Evolutionary conservation across 352 stramenopile genomes (phyloP).

Genomic region (Phytophthora fragariae): DNA sequence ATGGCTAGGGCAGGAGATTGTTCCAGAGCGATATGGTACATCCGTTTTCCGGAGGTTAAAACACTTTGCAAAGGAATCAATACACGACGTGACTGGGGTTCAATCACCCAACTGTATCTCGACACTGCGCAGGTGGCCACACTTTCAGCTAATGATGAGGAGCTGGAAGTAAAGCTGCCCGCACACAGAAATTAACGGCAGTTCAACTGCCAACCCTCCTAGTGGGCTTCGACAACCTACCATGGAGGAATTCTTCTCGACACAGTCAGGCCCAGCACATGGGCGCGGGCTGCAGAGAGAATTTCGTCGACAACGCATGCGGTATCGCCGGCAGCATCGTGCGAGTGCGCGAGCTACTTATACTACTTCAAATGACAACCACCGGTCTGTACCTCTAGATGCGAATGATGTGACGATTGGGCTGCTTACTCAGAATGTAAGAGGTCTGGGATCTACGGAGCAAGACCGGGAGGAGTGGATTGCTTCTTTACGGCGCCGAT

Average conservation of each 20-base stretch:
- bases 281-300: background rate
- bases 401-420: background rate
- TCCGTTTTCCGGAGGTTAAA: too few relatives aligned
- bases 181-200: too few relatives aligned
- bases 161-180: too few relatives aligned
- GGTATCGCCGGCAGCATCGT: background rate
- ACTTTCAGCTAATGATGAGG: too few relatives aligned
- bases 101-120: too few relatives aligned
- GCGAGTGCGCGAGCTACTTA: background rate
- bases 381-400: background rate
- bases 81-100: too few relatives aligned
- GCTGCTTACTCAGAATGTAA: background rate
- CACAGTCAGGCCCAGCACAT: background rate
- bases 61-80: too few relatives aligned
- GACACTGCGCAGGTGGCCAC: too few relatives aligned
- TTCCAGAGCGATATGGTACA: too few relatives aligned
- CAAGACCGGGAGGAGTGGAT: background rate
- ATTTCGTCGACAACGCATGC: background rate
- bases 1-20: too few relatives aligned
- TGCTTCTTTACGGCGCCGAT: background rate
- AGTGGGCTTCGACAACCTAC: background rate
- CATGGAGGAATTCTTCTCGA: background rate
- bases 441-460: background rate
- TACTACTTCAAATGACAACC: too few relatives aligned
- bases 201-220: background rate